phyloP scores from a whole-genome alignment of 371 early-diverging fungal genomes.

The Rhizopus stolonifer region DNA sequence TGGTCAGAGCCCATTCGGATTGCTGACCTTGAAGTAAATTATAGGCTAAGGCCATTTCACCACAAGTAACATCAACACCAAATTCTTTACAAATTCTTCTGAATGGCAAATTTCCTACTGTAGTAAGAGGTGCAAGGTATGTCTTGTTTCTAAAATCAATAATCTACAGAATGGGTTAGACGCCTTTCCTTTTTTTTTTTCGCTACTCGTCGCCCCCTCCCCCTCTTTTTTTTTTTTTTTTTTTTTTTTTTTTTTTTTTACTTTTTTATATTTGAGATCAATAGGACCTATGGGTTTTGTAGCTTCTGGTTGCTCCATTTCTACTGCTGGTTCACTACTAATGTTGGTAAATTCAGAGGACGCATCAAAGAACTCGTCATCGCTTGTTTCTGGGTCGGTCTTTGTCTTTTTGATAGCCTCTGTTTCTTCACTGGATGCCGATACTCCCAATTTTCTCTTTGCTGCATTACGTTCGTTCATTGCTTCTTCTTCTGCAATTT shows the following conservation, averaged over 20 bases:
- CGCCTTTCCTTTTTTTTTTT: too few relatives aligned
- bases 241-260: conserved; percentile 4
- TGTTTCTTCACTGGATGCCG: conserved; percentile 5
- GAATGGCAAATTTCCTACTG: conserved; percentile 88
- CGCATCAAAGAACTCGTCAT: conserved; percentile 28
- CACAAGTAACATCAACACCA: conserved; percentile 96
- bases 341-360: conserved; percentile 21
- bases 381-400: conserved; percentile 14
- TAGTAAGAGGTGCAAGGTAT: conserved; percentile 96
- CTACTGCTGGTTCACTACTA: conserved; percentile 6
- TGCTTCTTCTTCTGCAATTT: conserved; percentile 30
- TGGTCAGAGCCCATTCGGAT: conserved; percentile 85
- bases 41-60: conserved; percentile 90
- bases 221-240: too few relatives aligned
- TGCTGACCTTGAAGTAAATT: conserved; percentile 76
- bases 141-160: conserved; percentile 87
- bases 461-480: conserved; percentile 27
- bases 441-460: conserved; percentile 23
- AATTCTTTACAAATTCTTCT: conserved; percentile 89
- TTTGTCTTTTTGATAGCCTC: conserved; percentile 5
- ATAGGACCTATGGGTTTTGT: conserved; percentile 46
- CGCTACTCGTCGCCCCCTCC: too few relatives aligned
- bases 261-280: conserved; percentile 41
- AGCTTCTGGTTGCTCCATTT: conserved; percentile 9
- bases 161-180: conserved; percentile 20